phyloP scores from a whole-genome alignment of 1,139 yeast species.

The Yamadazyma aaseri region DNA sequence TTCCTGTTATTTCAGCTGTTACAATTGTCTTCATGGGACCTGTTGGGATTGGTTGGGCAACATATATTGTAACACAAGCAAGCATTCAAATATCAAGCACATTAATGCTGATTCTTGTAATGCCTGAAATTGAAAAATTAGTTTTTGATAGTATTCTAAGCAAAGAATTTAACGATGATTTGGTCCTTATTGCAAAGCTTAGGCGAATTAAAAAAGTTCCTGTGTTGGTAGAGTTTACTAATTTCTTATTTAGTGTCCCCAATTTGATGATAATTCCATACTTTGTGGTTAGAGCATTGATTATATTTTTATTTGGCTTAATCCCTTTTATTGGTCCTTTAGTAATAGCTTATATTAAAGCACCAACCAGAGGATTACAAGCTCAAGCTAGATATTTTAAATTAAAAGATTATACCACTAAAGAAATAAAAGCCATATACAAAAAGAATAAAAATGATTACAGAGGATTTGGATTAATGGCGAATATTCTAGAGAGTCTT shows the following conservation, averaged over 20 bases:
- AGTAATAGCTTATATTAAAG: slow-evolving; percentile 50
- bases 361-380: slow-evolving; percentile 57
- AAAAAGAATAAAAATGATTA: slow-evolving; percentile 32
- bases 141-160: slow-evolving; percentile 60
- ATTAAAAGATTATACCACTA: slow-evolving; percentile 52
- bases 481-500: slow-evolving; percentile 56
- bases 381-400: slow-evolving; percentile 62
- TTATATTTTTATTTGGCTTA: slow-evolving; percentile 40
- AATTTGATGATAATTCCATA: slow-evolving; percentile 24
- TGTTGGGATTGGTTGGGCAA: slow-evolving; percentile 52
- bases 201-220: slow-evolving; percentile 38
- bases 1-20: slow-evolving; percentile 48
- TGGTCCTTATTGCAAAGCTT: slow-evolving; percentile 47
- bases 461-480: slow-evolving; percentile 56
- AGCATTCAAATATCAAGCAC: slow-evolving; percentile 51
- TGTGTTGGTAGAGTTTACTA: slow-evolving; percentile 24
- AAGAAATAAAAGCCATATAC: slow-evolving; percentile 32
- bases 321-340: slow-evolving; percentile 67
- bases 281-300: slow-evolving; percentile 25
- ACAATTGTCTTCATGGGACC: slow-evolving; percentile 55
- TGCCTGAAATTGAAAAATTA: slow-evolving; percentile 55
- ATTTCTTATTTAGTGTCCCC: slow-evolving; percentile 24
- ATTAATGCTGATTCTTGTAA: slow-evolving; percentile 47
- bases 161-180: slow-evolving; percentile 47
- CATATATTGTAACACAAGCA: slow-evolving; percentile 53